Base-by-base conservation (phyloP, 2,329 filamentous ascomycete genomes). In the Colletotrichum navitas region DNA sequence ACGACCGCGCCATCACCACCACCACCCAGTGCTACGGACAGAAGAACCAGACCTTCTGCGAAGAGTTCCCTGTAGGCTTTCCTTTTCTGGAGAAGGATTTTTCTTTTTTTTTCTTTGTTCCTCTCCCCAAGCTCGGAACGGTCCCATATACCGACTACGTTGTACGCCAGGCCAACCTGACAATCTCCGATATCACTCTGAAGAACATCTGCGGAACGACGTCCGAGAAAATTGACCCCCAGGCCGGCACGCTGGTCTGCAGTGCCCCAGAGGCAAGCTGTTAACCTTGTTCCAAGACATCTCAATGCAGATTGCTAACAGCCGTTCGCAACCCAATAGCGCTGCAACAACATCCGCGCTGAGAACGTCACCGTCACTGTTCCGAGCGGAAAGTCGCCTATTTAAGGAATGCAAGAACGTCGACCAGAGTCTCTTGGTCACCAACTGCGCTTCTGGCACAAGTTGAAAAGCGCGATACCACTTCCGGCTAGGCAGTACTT, bases 1-100 rank as follows among this genome's bases (percentile, higher is more conserved):
- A 89, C 72, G 88, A 90, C 76, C 89, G 88, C 74, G 87, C 88
- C 2, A 88, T 91, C n/a, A n/a, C n/a, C 72, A 86, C 89, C 66
- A 81, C 91, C 43, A 88, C 88, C 7, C 89, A 91, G 77, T 91
- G 89, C 81, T 90, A 90, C 72, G 87, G 88, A 0, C 74, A 76
- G 61, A 76, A 70, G 58, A 76, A 76, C 68, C 70, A 72, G 24
- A 58, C 79, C 76, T 62, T 76, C 68, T 58, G 83, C 78, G 52
- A 83, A 76, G 24, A 86, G 29, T 74, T 74, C 14, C 75, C 75
- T n/a, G 75, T 76, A 49, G 12, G 39, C 4, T 16, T 41, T 41
- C 14, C 14, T 16, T 41, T 41, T n/a, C n/a, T n/a, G n/a, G n/a
- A n/a, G n/a, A n/a, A n/a, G n/a, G n/a, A n/a, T n/a, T n/a, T n/a